Evolutionary conservation across 257 asterid species (phyloP), one percentile per base, ranked within the genome.

Genomic region (Oldenlandia corymbosa): DNA sequence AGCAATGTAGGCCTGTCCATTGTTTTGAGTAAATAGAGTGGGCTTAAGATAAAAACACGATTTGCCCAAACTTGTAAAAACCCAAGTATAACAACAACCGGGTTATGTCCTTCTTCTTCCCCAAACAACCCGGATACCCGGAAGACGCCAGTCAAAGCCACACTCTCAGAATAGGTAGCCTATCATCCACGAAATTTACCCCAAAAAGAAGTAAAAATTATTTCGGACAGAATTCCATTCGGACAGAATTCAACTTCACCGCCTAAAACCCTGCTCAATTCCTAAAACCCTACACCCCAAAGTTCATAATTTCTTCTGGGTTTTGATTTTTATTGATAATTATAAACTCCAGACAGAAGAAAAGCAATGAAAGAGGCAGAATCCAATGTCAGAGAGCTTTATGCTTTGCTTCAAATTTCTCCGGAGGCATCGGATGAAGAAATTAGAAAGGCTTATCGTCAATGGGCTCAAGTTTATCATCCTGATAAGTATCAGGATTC

Each of bases 341-440:
- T 49, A 17, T 14, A 27, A 34, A 39, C n/a, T 32, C 28, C 31
- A 18, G 27, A 31, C 30, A 17, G 23, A 16, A 30, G 7, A 31
- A 24, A 1, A 53, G 24, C 49, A 41, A 79, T 69, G 79, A 36
- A 45, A 48, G 79, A 55, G 58, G 71, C 60, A 68, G 60, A 23
- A 62, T 18, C 72, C 66, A 52, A 17, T 41, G 80, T 83, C 74
- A 87, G 79, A 68, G 85, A 87, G 64, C 90, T 93, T 14, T 93
- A 93, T 64, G 99, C 97, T 64, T 60, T 85, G 68, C 92, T 90
- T 60, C 83, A 93, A 72, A 53, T 93, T 58, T 87, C 97, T 66
- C 99, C 97, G 9, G 83, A 90, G 79, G 97, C 99, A 47, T 87
- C 99, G 3, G 90, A 84, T 73, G 97, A 93, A 83, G 99, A 93